These are phyloP conservation scores for Saccharomyces paradoxus DNA, from an alignment of 805 yeast species.

Conservation along the genomic window DNA sequence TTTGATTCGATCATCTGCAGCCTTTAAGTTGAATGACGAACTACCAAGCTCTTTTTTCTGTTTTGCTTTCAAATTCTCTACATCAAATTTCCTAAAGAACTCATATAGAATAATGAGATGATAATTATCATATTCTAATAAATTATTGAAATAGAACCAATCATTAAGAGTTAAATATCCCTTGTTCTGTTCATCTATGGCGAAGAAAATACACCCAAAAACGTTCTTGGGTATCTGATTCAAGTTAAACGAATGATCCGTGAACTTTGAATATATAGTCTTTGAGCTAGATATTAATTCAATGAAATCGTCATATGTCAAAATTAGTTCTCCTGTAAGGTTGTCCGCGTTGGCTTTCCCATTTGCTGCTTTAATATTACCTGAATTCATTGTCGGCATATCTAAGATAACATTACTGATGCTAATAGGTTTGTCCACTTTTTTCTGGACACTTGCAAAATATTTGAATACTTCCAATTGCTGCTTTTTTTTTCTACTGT, in stretches of 20 bases:
- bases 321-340: constrained; percentile 20
- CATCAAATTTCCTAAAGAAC: constrained; percentile 43
- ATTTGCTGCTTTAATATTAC: constrained; percentile 1
- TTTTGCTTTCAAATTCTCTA: constrained; percentile 13
- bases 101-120: constrained; percentile 47
- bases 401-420: background rate
- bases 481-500: constrained; percentile 31
- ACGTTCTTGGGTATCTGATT: constrained; percentile 48
- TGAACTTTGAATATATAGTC: constrained; percentile 23
- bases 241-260: constrained; percentile 37
- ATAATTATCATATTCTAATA: constrained; percentile 41
- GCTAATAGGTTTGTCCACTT: constrained; percentile 6
- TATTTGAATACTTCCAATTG: constrained; percentile 38
- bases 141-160: constrained; percentile 62
- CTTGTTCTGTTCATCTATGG: constrained; percentile 64
- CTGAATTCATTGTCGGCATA: background rate
- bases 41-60: constrained; percentile 1
- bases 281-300: constrained; percentile 30
- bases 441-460: constrained; percentile 33
- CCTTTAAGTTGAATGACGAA: constrained; percentile 13
- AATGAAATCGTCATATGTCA: constrained; percentile 32
- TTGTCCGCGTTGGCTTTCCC: background rate
- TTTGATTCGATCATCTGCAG: constrained; percentile 20
- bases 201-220: constrained; percentile 65
- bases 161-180: constrained; percentile 65